Conservation (phyloP, 164 flowering plant species). For the Cinnamomum chago region DNA sequence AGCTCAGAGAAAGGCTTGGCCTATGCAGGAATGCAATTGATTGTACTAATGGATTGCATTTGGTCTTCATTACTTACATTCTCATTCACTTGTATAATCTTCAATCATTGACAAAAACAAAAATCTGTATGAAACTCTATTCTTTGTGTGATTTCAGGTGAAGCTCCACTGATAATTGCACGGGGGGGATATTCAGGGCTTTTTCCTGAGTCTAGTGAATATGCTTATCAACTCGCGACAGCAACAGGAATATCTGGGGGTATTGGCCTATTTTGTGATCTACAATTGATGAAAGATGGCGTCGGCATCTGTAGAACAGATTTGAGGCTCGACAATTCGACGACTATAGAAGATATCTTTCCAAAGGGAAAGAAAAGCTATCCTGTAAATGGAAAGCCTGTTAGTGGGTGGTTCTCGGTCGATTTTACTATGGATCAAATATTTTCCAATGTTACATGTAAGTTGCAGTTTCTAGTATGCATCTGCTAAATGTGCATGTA, state of each 20-base stretch:
- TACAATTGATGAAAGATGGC: slow-evolving; percentile 72
- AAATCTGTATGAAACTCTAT: no score
- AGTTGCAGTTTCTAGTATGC: slow-evolving; percentile 14
- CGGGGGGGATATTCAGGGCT: slow-evolving; percentile 81
- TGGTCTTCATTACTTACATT: not conserved
- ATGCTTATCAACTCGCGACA: slow-evolving; percentile 36
- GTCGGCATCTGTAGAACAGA: slow-evolving; percentile 54
- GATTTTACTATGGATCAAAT: slow-evolving; percentile 46
- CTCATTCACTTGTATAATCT: not conserved
- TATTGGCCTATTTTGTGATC: slow-evolving; percentile 49
- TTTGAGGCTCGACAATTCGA: slow-evolving; percentile 55
- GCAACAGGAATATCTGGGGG: slow-evolving; percentile 24
- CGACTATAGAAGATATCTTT: slow-evolving; percentile 39
- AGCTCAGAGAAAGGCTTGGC: not conserved
- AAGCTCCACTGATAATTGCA: slow-evolving; percentile 55
- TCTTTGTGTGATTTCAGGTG: slow-evolving; percentile 34
- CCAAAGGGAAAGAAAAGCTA: slow-evolving; percentile 49
- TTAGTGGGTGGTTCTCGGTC: slow-evolving; percentile 63
- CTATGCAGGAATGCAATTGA: not conserved
- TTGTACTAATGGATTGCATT: not conserved
- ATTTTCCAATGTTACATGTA: slow-evolving; percentile 44
- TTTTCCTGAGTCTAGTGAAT: slow-evolving; percentile 57
- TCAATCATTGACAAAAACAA: not conserved
- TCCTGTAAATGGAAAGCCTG: slow-evolving; percentile 46
- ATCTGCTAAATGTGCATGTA: not conserved